Evolutionary conservation across 2,329 filamentous ascomycete genomes (phyloP), one percentile per base, ranked within the genome.

Genomic region (Colletotrichum navitas): DNA sequence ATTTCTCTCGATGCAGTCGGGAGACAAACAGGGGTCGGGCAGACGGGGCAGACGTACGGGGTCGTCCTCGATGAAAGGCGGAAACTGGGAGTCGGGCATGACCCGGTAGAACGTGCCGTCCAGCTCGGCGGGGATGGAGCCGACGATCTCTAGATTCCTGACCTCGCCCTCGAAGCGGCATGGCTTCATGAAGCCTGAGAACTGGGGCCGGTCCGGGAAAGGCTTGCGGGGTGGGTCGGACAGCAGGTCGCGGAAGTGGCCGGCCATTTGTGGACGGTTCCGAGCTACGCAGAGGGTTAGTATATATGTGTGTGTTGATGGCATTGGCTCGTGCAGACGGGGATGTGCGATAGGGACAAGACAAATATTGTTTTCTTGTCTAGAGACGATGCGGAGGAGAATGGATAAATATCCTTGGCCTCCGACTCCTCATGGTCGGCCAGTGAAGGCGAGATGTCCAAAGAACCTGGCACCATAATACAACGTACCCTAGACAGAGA

Each of bases 61-160:
- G 29, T 71, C 64, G 29, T 71, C 41, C 1, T 71, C 52, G 41
- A 68, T 63, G 1, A 68, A 73, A 0, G 80, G 82, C 0, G 81
- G 78, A 0, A 79, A 74, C 1, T 80, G 79, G 0, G 82, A 83
- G 67, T 86, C 84, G 1, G 79, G 77, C 81, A 85, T 85, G 3
- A 85, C 79, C 77, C 75, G 78, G 63, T 66, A 74, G 34, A 78
- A 78, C 0, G 75, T 75, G 3, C 77, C 77, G n/a, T 77, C 73
- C 11, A 78, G 74, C 29, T 65, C 73, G 1, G 68, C 1, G 0
- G 76, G 77, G 2, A 78, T 71, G 5, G 75, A 45, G 1, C 77
- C 77, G 2, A 72, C 58, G 14, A 78, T 74, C 0, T 75, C 70
- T 14, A 73, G 65, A 39, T 75, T 67, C 4, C 62, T 63, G 24